phyloP scores from a whole-genome alignment of 2,329 filamentous ascomycete genomes.

The Epichloe uncinata region DNA sequence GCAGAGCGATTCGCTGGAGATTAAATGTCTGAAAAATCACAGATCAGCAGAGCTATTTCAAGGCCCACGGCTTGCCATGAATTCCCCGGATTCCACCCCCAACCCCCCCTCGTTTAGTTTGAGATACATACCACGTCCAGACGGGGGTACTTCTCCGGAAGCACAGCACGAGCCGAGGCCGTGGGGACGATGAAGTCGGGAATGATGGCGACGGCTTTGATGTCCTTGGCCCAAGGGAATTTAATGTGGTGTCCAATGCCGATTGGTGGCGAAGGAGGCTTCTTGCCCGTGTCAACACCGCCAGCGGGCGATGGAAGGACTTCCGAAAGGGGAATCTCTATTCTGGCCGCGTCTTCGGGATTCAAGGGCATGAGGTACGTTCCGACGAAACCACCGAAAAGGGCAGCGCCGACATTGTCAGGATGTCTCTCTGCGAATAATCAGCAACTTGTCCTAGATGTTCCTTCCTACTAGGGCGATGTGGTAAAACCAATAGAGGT shows the following conservation, averaged over 20 bases:
- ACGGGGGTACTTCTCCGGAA: slow-evolving; percentile 67
- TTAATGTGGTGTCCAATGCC: slow-evolving; percentile 95
- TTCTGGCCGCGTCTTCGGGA: slow-evolving; percentile 76
- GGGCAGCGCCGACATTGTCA: slow-evolving; percentile 86
- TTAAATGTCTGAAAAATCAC: slow-evolving; percentile 55
- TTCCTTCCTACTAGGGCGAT: no score
- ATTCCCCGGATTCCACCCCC: background rate
- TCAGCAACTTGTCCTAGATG: background rate
- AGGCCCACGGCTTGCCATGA: background rate
- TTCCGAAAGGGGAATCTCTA: slow-evolving; percentile 88
- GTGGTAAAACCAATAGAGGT: no score
- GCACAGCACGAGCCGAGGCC: slow-evolving; percentile 72
- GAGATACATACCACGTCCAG: slow-evolving; percentile 58
- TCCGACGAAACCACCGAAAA: slow-evolving; percentile 93
- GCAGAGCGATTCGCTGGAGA: slow-evolving; percentile 79
- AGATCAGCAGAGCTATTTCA: background rate
- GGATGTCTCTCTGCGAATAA: slow-evolving; percentile 58
- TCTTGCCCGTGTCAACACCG: slow-evolving; percentile 77
- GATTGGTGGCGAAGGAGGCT: slow-evolving; percentile 74
- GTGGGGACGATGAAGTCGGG: slow-evolving; percentile 95
- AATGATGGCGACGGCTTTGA: slow-evolving; percentile 94
- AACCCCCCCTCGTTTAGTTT: background rate
- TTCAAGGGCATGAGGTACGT: slow-evolving; percentile 90
- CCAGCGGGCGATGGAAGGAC: slow-evolving; percentile 84
- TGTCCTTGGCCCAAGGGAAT: slow-evolving; percentile 85